Evolutionary conservation across 495 filamentous ascomycete genomes (phyloP), one percentile per base, ranked within the genome.

Genomic region (Penicillium antarcticum): DNA sequence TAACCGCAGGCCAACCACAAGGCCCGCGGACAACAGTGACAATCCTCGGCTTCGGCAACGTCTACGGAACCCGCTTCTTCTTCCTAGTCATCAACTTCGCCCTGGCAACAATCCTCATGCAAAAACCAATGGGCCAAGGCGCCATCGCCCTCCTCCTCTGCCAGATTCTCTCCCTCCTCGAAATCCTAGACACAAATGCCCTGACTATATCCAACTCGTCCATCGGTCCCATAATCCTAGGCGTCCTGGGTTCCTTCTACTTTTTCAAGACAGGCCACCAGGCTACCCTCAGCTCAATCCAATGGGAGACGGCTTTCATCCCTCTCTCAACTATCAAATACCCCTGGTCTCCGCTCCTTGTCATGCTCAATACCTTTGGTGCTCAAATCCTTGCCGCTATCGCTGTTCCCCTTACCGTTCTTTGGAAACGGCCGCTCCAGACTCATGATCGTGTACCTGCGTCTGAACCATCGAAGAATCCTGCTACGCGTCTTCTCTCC

Each of bases 211-310:
- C 76, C 36, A 79, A 81, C 57, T 86, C 87, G 3, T 67, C 87
- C 29, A 85, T 97, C 61, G 94, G 91, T 0, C 92, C 95, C 18
- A 74, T 91, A 18, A 76, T 95, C 34, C 77, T 99, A 10, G 95
- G 83, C 33, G 68, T 97, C 13, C 78, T 99, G 1, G 95, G 91
- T 41, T 87, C 84, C 56, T 96, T 91, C 67, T 83, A 96, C 73
- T 99, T 86, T 76, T 99, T 99, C 83, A 96, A 92, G 59, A 99
- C 94, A 1, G 94, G 94, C 56, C 94, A 99, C 69, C 95, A 97
- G 69, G 92, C 92, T 13, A 87, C 85, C 0, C 80, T 96, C 18
- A 79, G 82, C 58, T 86, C 81, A 52, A 95, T 99, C 66, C 95
- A 99, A 60, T 99, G 94, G 94, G 91, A 97, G 69, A 78, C 81